Conservation (phyloP, 1,284 basidiomycete genomes). For the Cryptococcus sp. region DNA sequence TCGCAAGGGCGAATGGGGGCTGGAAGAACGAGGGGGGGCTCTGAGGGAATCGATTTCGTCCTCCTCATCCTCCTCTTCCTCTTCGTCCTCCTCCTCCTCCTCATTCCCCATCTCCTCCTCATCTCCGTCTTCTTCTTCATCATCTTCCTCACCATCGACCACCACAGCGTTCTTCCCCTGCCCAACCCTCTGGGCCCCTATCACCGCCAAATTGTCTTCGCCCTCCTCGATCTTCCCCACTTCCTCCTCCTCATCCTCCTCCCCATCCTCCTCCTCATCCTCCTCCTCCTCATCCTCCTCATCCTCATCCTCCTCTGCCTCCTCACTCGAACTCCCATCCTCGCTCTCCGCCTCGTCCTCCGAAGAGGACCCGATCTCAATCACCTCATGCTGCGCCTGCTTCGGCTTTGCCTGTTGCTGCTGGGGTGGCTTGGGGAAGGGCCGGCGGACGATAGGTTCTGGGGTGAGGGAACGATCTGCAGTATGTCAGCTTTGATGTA, state of each 20-base stretch:
- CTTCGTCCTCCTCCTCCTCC: slow-evolving; percentile 10
- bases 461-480: not conserved
- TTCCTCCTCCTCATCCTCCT: slow-evolving; percentile 2
- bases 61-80: slow-evolving; percentile 2
- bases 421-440: not conserved
- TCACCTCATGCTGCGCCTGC: slow-evolving; percentile 7
- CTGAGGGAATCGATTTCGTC: not conserved
- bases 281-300: slow-evolving; percentile 14
- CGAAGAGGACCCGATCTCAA: slow-evolving; percentile 15
- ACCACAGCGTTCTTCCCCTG: slow-evolving; percentile 10
- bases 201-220: slow-evolving; percentile 1
- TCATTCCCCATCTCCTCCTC: slow-evolving; percentile 13
- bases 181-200: too few species aligned
- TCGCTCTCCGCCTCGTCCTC: slow-evolving; percentile 13
- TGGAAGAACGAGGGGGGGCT: too few species aligned
- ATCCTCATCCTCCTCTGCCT: slow-evolving; percentile 2
- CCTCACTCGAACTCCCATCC: slow-evolving; percentile 2
- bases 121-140: slow-evolving; percentile 7
- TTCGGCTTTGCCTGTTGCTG: not conserved
- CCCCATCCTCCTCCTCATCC: slow-evolving; percentile 6
- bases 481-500: not conserved
- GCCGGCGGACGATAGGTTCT: not conserved
- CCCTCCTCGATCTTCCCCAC: slow-evolving; percentile 8
- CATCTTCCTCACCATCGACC: slow-evolving; percentile 1
- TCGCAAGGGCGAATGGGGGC: not conserved